phyloP scores from a whole-genome alignment of 148 eudicot species.

The Tetragonia tetragonoides region DNA sequence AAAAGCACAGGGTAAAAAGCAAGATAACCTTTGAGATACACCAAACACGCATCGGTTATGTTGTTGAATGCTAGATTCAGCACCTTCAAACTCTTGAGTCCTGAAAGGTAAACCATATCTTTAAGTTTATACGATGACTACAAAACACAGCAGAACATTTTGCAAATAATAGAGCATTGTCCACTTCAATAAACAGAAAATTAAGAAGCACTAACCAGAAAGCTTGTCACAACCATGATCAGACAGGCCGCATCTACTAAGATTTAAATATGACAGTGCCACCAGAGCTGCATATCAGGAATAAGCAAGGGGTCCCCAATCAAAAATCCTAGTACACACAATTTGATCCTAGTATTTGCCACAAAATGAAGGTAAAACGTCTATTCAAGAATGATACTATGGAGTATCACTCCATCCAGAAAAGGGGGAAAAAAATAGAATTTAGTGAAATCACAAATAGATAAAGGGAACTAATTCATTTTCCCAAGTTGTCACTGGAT shows the following conservation, averaged over 20 bases:
- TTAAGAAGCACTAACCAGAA: constrained; percentile 48
- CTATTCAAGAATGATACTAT: constrained; percentile 1
- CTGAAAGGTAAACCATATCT: constrained; percentile 33
- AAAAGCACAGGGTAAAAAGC: not conserved
- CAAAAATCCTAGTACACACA: not conserved
- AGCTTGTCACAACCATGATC: constrained; percentile 79
- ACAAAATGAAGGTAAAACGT: not conserved
- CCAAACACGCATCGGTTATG: constrained; percentile 70
- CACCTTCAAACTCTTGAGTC: constrained; percentile 62
- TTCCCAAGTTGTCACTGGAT: not conserved
- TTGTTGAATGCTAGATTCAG: constrained; percentile 88
- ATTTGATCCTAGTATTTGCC: not conserved
- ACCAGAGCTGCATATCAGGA: constrained; percentile 56
- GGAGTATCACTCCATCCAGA: not conserved
- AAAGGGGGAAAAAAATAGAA: not conserved
- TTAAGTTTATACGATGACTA: not conserved
- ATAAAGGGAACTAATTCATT: not conserved
- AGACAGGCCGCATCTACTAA: constrained; percentile 79
- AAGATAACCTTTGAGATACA: constrained; percentile 67
- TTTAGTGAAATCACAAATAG: not conserved
- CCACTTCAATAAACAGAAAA: constrained; percentile 8
- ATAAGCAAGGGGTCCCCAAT: constrained; percentile 1
- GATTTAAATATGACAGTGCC: constrained; percentile 73
- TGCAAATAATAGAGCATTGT: not conserved
- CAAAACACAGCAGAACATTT: not conserved